Evolutionary conservation across 176 grass and related monocot genomes (phyloP), one percentile per base, ranked within the genome.

Genomic region (Saccharum officinarum): DNA sequence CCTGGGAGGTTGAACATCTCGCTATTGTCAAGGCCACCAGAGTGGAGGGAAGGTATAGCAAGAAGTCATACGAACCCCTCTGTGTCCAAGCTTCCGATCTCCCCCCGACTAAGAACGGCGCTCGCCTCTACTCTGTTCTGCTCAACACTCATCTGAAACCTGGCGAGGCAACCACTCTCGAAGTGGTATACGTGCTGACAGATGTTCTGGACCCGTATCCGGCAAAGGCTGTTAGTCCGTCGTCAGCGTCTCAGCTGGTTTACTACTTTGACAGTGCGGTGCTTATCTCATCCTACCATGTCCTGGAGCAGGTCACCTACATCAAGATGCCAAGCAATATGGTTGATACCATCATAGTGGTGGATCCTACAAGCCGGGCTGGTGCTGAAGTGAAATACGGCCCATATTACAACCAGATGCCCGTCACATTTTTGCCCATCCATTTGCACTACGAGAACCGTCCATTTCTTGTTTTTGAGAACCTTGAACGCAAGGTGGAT

Each of bases 191-290:
- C 22, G 73, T 92, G 38, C 87, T 95, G 45, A 92, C 95, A 0
- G 85, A 90, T 88, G 87, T 89, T 86, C 82, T 95, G n/a, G 88
- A 92, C 78, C 95, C 95, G 52, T 93, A 95, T 80, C 95, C 95
- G 0, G 85, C 92, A 30, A 89, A 93, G 87, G 13, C 46, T 49
- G 93, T 98, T 66, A 90, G 76, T 71, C 95, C 95, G 82, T 88
- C 46, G 14, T 15, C 95, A 50, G 93, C 95, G 68, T 82, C 87
- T 44, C 93, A 98, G 84, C 93, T 98, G 73, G 91, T 98, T 52
- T 84, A 95, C 74, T 98, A 92, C 84, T 83, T 82, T 40, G 93
- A 98, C 88, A 95, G 73, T 62, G 85, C 92, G 1, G 89, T 95
- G 65, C 67, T 88, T 83, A 75, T 88, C 14, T 98, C 95, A 2